Base-by-base conservation (phyloP, 129 eudicot species). In the Scalesia atractyloides region DNA sequence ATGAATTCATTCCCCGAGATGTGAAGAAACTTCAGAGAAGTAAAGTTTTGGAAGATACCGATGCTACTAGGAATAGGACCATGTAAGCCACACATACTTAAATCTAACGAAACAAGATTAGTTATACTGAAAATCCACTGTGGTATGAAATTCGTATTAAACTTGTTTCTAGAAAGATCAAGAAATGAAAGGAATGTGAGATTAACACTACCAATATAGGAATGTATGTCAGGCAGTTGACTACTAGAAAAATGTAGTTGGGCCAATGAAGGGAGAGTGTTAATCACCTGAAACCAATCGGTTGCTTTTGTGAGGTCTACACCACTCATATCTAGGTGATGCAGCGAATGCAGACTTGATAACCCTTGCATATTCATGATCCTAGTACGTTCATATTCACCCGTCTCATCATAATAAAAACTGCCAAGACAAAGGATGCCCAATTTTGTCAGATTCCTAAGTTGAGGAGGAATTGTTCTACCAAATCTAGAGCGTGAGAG, bases 391-490 rank as follows among this genome's bases (percentile, higher is more conserved):
- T 62, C 47, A 15, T 33, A 7, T 62, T 34, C 44, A 33, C 7
- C 20, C n/a, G 39, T 60, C 19, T 52, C 10, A 5, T 37, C 39
- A 9, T 33, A 47, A 33, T 33, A n/a, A 62, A 34, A 62, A 62
- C 67, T 62, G 16, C 67, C 67, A 33, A 62, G 67, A 15, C 22
- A 33, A 2, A 62, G 20, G 12, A 34, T 2, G 9, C 18, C 3
- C 11, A 60, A 30, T 60, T 60, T 20, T 36, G 22, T 33, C 22
- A 62, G 20, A 34, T 62, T 62, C 46, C 67, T 47, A 0, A 62
- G 22, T 15, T 62, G 67, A 62, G 46, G 19, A 61, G 67, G 67
- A 26, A 62, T 62, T 33, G 46, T 62, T 62, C 67, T 46, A 34
- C 12, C 13, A 62, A 62, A 62, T 58, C 9, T 58, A 6, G 64